phyloP scores from a whole-genome alignment of 345 rosid species.

The Salix arbutifolia region DNA sequence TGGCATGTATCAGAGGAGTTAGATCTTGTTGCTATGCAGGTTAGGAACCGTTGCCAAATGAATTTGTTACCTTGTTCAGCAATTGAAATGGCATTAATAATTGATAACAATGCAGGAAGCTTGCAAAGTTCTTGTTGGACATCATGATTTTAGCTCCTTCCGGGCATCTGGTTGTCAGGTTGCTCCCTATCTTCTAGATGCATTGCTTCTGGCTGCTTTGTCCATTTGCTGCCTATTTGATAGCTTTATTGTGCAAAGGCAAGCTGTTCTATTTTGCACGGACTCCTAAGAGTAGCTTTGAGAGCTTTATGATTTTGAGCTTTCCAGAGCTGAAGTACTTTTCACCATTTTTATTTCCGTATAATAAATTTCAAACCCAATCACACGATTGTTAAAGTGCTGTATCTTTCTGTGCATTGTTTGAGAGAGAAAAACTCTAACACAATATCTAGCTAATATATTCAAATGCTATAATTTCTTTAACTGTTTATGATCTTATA shows the following conservation, averaged over 20 bases:
- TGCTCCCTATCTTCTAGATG: slow-evolving; percentile 12
- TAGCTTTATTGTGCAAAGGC: neutral
- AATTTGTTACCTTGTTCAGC: slow-evolving; percentile 1
- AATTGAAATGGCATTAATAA: neutral
- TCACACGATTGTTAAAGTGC: too few species aligned
- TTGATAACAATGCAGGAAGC: slow-evolving; percentile 62
- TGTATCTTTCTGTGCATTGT: too few species aligned
- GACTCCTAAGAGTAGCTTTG: neutral
- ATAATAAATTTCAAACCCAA: too few species aligned
- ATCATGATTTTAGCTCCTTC: slow-evolving; percentile 94
- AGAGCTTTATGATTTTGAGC: neutral
- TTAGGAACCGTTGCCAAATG: slow-evolving; percentile 16
- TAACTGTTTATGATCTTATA: neutral
- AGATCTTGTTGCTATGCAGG: slow-evolving; percentile 81
- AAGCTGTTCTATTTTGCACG: neutral
- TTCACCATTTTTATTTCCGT: too few species aligned
- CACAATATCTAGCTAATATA: neutral
- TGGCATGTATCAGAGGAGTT: slow-evolving; percentile 82
- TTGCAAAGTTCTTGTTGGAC: slow-evolving; percentile 80
- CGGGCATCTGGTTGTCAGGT: slow-evolving; percentile 94
- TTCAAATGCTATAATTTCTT: neutral
- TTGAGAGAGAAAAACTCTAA: too few species aligned
- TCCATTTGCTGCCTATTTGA: neutral
- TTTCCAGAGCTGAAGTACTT: too few species aligned
- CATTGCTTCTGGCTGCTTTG: neutral